A percentile compares a stretch with the other conserved stretches of the same genome.
These are phyloP conservation scores for Colletotrichum sojae DNA, from an alignment of 2,329 filamentous ascomycete genomes.

Conservation along the genomic window DNA sequence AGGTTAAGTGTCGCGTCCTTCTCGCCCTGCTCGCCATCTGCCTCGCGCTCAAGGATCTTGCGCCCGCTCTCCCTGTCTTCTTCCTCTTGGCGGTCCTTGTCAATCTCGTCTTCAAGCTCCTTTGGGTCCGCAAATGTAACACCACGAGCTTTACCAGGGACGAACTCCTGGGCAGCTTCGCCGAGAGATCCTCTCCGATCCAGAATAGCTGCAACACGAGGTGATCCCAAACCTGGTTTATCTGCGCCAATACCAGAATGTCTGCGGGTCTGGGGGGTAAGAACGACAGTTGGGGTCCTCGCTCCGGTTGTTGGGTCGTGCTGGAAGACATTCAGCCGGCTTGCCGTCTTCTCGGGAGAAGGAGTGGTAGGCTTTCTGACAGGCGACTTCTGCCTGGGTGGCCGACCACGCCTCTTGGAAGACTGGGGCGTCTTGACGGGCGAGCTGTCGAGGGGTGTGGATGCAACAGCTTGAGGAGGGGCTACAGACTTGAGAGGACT, in stretches of 20 bases:
- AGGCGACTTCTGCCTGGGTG: conserved; percentile 33
- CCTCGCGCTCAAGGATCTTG: conserved; percentile 68
- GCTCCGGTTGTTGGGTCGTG: conserved; percentile 67
- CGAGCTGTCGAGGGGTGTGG: conserved; percentile 40
- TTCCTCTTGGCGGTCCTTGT: conserved; percentile 73
- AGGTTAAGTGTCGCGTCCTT: conserved; percentile 77
- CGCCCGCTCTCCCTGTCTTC: conserved; percentile 72
- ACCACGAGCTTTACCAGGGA: conserved; percentile 63
- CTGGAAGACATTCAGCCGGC: conserved; percentile 61
- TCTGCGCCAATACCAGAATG: conserved; percentile 80
- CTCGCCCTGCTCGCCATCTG: conserved; percentile 64
- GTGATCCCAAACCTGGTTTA: conserved; percentile 80
- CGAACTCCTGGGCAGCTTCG: conserved; percentile 74
- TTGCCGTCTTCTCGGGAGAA: conserved; percentile 45
- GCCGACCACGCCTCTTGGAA: conserved; percentile 36
- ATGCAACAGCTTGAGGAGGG: conserved; percentile 15
- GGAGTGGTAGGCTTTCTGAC: conserved; percentile 49
- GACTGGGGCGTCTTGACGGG: conserved; percentile 45
- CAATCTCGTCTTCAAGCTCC: conserved; percentile 73
- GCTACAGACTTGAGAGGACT: conserved; percentile 39
- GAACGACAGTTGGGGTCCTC: conserved; percentile 73
- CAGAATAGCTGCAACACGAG: conserved; percentile 78
- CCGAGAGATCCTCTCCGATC: conserved; percentile 80
- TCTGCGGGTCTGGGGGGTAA: conserved; percentile 72
- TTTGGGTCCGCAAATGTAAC: conserved; percentile 78